A percentile compares a stretch with the other conserved stretches of the same genome.
These are phyloP conservation scores for Rhodosporidiobolus sp. DNA, from an alignment of 768 basidiomycete species.

Conservation along the genomic window DNA sequence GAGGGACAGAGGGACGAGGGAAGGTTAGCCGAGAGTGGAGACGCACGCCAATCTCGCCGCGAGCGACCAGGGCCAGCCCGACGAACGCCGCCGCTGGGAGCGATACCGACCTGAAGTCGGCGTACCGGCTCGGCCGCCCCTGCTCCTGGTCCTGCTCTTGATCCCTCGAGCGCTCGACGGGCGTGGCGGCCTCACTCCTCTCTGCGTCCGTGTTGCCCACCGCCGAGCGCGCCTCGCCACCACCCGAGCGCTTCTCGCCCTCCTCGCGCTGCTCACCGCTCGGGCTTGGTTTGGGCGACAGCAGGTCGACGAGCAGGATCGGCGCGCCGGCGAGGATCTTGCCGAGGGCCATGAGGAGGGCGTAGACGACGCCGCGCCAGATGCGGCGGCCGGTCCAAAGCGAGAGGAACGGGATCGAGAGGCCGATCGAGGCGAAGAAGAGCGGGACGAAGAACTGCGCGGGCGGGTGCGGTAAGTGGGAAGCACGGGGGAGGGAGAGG, in stretches of 20 bases:
- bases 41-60: slow-evolving; percentile 65
- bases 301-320: slow-evolving; percentile 41
- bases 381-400: slow-evolving; percentile 51
- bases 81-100: slow-evolving; percentile 52
- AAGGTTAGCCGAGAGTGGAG: not conserved
- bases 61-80: slow-evolving; percentile 62
- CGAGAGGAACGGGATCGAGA: slow-evolving; percentile 55
- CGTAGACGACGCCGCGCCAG: slow-evolving; percentile 62
- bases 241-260: not conserved
- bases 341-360: slow-evolving; percentile 59
- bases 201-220: no score
- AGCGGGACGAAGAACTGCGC: slow-evolving; percentile 57
- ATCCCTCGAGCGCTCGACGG: not conserved
- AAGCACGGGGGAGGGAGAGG: not conserved
- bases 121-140: slow-evolving; percentile 45
- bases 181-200: no score
- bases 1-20: slow-evolving; percentile 20
- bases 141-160: not conserved
- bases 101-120: slow-evolving; percentile 32
- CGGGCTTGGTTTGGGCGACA: not conserved
- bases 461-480: no score
- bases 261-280: not conserved
- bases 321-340: slow-evolving; percentile 58
- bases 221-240: no score
- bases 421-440: slow-evolving; percentile 67